Conservation (phyloP, 1,284 basidiomycete species). For the Sanguinoderma infundibulare region DNA sequence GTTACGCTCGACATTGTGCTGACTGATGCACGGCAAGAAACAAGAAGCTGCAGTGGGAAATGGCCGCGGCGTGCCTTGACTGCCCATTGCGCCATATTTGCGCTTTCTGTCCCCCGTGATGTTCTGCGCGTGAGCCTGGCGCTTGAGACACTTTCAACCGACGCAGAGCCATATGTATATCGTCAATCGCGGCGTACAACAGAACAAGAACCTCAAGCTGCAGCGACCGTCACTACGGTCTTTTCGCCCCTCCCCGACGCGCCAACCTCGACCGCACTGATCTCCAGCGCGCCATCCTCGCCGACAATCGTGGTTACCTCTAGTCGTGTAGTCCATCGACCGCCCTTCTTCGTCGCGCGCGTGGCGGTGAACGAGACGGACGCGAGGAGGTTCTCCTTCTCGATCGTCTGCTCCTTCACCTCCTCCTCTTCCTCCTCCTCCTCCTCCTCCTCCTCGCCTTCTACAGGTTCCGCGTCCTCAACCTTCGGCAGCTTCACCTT, state of each 20-base stretch:
- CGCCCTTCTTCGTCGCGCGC: conserved; percentile 51
- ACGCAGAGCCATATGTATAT: too few relatives aligned
- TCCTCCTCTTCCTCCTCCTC: conserved; percentile 53
- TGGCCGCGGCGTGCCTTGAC: too few relatives aligned
- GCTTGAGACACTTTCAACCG: too few relatives aligned
- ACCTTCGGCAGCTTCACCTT: conserved; percentile 56
- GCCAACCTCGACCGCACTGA: conserved; percentile 52
- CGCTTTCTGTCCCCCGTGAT: too few relatives aligned
- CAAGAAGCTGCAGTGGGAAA: too few relatives aligned
- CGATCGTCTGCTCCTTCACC: conserved; percentile 69
- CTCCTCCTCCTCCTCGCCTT: conserved; percentile 61
- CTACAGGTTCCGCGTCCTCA: conserved; percentile 57
- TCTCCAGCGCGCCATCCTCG: conserved; percentile 54
- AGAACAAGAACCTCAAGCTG: conserved; percentile 18
- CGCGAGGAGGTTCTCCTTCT: conserved; percentile 65
- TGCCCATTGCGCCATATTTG: too few relatives aligned
- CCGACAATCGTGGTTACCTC: conserved; percentile 69
- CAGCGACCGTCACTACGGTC: conserved; percentile 29
- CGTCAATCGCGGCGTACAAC: background rate
- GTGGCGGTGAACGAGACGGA: conserved; percentile 56
- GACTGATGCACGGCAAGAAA: too few relatives aligned
- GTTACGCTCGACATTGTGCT: too few relatives aligned
- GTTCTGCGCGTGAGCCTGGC: too few relatives aligned
- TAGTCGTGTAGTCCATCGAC: conserved; percentile 56
- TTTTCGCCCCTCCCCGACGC: conserved; percentile 41